Percentiles rank a stretch among this genome's conserved stretches.
Conservation (phyloP, 192 early-diverging fungal species). For the Lobulomyces angularis region DNA sequence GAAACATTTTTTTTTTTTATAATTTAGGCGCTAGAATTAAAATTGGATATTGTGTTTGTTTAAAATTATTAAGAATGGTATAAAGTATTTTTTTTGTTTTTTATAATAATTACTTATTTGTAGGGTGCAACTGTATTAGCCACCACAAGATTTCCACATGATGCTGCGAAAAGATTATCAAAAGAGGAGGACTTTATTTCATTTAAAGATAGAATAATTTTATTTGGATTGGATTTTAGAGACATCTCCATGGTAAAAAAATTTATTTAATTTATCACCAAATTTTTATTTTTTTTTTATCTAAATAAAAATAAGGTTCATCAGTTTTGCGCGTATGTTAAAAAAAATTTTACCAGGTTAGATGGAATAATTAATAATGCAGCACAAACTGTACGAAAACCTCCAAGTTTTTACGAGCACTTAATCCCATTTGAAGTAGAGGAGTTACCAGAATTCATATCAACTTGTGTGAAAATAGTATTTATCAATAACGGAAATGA, state of each 20-base stretch:
- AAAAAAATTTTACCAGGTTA: constrained; percentile 20
- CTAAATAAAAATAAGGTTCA: too few relatives aligned
- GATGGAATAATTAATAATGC: constrained; percentile 51
- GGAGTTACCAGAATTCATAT: constrained; percentile 9
- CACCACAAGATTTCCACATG: constrained; percentile 42
- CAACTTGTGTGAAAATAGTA: constrained; percentile 20
- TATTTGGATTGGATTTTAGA: constrained; percentile 44
- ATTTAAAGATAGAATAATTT: constrained; percentile 22
- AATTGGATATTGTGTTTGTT: constrained; percentile 40
- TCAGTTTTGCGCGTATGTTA: constrained; percentile 33
- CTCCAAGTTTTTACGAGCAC: constrained; percentile 41
- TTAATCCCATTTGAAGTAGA: constrained; percentile 26
- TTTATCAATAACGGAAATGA: constrained; percentile 15
- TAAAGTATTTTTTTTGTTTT: too few relatives aligned
- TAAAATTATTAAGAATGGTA: constrained; percentile 43
- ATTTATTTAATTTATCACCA: too few relatives aligned
- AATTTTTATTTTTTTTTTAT: too few relatives aligned
- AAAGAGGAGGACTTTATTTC: constrained; percentile 24
- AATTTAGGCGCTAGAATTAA: constrained; percentile 2
- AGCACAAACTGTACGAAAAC: constrained; percentile 45
- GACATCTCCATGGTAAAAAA: constrained; percentile 36
- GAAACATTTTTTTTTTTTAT: constrained; percentile 1
- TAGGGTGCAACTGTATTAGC: constrained; percentile 38
- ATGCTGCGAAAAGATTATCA: constrained; percentile 32
- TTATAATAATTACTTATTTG: too few relatives aligned